Evolutionary conservation across 805 yeast genomes (phyloP), one percentile per base, ranked within the genome.

Genomic region (Geotrichum ghanense): DNA sequence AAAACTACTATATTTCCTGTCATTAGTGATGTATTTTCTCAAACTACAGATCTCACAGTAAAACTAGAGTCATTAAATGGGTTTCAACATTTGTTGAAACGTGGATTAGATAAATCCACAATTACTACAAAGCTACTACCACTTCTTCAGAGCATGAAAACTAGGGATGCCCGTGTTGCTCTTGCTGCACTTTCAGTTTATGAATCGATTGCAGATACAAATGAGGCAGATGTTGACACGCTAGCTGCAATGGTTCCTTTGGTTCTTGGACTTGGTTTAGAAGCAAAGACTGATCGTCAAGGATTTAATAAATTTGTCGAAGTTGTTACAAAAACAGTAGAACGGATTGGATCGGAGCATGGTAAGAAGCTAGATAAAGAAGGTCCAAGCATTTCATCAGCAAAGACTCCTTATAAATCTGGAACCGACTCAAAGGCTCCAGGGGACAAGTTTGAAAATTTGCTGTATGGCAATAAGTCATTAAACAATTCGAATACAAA

Each of bases 81-180:
- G 1, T 79, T 88, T 54, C 70, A 74, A 12, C 57, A 66, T 42
- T 64, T 88, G 56, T 73, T 84, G 16, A 73, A 47, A 4, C 78
- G 79, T 50, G 73, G 78, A 3, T 71, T 88, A 45, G 95, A 89
- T 55, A 78, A 77, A 53, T 73, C 76, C 45, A 75, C 83, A 2
- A 75, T 88, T 26, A 71, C 72, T 27, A 97, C 90, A 43, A 85
- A 82, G 46, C 68, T 92, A 34, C 64, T 92, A n/a, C 96, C 96
- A 0, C 65, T 90, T 20, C 68, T 90, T 48, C 74, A 75, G 54
- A 75, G 77, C 14, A 75, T 86, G 73, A 86, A 86, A 60, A 81
- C 92, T 22, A 69, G 92, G 50, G 89, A 84, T 56, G 72, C 83
- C 14, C 66, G 77, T 41, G 78, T 85, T 35, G 71, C 84, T 40